Evolutionary conservation across 805 yeast genomes (phyloP).

Genomic region (Pichia deserticola): DNA sequence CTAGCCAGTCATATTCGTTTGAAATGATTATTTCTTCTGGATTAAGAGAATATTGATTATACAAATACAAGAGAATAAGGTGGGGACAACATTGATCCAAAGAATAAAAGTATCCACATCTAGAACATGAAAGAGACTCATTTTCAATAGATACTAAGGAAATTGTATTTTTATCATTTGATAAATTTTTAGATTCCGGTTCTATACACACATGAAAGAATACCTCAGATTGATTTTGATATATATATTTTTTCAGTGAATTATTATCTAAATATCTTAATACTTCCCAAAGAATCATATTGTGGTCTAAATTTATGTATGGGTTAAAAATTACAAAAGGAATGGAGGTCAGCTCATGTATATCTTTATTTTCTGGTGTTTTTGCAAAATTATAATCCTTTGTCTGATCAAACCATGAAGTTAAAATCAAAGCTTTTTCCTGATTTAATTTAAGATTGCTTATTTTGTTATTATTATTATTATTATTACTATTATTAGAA

Average conservation of each 20-base stretch:
- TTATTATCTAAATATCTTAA: neutral
- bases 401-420: neutral
- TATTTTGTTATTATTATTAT: no score
- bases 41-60: neutral
- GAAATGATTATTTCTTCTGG: neutral
- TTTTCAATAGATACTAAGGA: neutral
- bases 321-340: neutral
- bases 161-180: neutral
- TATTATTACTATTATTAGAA: no score
- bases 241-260: neutral
- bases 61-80: neutral
- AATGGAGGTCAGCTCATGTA: neutral
- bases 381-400: neutral
- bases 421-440: neutral
- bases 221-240: neutral
- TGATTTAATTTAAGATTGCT: neutral
- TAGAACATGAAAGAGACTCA: neutral
- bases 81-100: neutral
- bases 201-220: neutral
- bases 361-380: neutral
- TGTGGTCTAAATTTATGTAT: neutral
- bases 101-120: conserved; percentile 1
- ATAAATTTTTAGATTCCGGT: neutral
- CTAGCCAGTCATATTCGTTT: neutral
- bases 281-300: neutral